phyloP scores from a whole-genome alignment of 192 early-diverging fungal species.

The Podila epicladia region DNA sequence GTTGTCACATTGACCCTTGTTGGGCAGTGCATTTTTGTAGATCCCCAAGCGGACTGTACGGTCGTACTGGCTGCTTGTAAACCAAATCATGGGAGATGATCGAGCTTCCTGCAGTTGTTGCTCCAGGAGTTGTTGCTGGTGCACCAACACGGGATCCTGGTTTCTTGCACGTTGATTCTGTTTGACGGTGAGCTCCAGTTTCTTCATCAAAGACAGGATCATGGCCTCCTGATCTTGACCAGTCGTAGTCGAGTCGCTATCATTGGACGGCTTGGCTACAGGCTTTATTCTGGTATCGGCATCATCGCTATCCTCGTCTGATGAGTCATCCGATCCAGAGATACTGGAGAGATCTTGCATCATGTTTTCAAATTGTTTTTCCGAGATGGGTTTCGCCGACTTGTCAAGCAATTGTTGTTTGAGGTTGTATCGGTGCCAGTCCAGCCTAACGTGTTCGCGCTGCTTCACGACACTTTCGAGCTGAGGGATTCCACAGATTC shows the following conservation, averaged over 20 bases:
- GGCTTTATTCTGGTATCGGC: not conserved
- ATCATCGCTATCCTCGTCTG: slow-evolving; percentile 9
- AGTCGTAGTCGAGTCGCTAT: not conserved
- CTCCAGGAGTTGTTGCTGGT: slow-evolving; percentile 27
- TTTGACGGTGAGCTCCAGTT: slow-evolving; percentile 34
- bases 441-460: slow-evolving; percentile 57
- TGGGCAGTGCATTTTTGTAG: slow-evolving; percentile 52
- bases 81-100: slow-evolving; percentile 53
- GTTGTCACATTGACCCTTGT: slow-evolving; percentile 29
- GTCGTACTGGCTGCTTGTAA: slow-evolving; percentile 30
- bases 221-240: slow-evolving; percentile 23
- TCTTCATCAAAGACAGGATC: slow-evolving; percentile 41
- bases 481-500: slow-evolving; percentile 53
- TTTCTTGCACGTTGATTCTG: slow-evolving; percentile 21
- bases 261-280: not conserved
- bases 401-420: slow-evolving; percentile 56
- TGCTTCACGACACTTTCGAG: slow-evolving; percentile 50
- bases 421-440: slow-evolving; percentile 70
- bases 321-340: slow-evolving; percentile 58
- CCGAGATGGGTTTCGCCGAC: slow-evolving; percentile 47
- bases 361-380: slow-evolving; percentile 60
- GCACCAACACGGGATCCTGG: slow-evolving; percentile 31
- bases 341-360: slow-evolving; percentile 61
- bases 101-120: slow-evolving; percentile 37
- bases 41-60: slow-evolving; percentile 54